These are phyloP conservation scores for Paraglomus occultum DNA, from an alignment of 192 early-diverging fungal species.

Conservation along the genomic window DNA sequence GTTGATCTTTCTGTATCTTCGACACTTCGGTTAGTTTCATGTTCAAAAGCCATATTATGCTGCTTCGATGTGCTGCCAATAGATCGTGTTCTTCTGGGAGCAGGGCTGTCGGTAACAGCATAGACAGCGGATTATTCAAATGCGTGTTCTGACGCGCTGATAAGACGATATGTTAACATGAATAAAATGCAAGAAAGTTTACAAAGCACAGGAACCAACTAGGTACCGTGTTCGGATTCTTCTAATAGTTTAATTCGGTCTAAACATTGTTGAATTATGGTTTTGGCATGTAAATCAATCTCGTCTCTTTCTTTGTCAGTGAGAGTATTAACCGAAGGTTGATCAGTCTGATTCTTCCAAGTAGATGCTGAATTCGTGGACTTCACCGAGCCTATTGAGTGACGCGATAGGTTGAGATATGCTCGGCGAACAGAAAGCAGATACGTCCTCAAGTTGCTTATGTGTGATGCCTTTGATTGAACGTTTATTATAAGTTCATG, in stretches of 20 bases:
- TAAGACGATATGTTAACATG: not conserved
- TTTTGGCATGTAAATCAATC: slow-evolving; percentile 62
- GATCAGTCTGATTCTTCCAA: too few relatives aligned
- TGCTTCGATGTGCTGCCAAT: slow-evolving; percentile 64
- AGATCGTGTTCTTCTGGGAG: slow-evolving; percentile 43
- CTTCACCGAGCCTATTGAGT: too few relatives aligned
- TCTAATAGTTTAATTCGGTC: slow-evolving; percentile 57
- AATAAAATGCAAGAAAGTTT: not conserved
- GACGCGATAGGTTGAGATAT: slow-evolving; percentile 48
- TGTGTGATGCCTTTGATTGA: slow-evolving; percentile 37
- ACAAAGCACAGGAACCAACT: not conserved
- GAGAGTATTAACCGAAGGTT: slow-evolving; percentile 32
- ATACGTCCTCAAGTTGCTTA: slow-evolving; percentile 48
- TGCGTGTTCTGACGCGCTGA: slow-evolving; percentile 18
- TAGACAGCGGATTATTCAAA: slow-evolving; percentile 20
- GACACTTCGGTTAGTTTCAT: slow-evolving; percentile 62
- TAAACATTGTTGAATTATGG: slow-evolving; percentile 54
- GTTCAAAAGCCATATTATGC: slow-evolving; percentile 68
- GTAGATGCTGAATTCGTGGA: too few relatives aligned
- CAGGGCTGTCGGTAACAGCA: not conserved
- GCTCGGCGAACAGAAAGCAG: slow-evolving; percentile 51
- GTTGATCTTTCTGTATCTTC: slow-evolving; percentile 67
- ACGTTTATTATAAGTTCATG: too few relatives aligned
- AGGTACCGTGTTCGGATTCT: slow-evolving; percentile 43
- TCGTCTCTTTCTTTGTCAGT: slow-evolving; percentile 66